Evolutionary conservation across 345 rosid species (phyloP), one percentile per base, ranked within the genome.

Genomic region (Melaleuca alternifolia): DNA sequence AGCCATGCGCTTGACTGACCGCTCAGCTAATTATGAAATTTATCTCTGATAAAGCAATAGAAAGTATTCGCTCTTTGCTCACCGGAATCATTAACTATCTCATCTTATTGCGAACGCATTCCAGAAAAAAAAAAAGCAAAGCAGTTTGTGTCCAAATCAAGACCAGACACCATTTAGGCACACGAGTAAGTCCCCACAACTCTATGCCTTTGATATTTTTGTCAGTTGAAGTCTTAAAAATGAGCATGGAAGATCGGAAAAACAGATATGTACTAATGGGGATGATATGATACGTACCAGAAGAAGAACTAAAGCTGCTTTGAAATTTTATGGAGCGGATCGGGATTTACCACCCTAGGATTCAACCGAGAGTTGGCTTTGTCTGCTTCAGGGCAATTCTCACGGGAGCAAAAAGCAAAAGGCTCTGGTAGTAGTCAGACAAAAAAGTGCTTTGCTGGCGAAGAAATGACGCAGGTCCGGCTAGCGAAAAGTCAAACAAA

Each of bases 361-460:
- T 26, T 15, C 0, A 28, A 57, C 33, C 65, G 0, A 57, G 33
- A 57, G 24, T n/a, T 12, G 33, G 65, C 7, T 57, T 57, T 26
- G 65, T 57, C 0, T 3, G 33, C 8, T 15, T 0, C 13, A 26
- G 65, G 26, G 16, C 30, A 26, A 57, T 57, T 57, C 26, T 57
- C 10, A 5, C 65, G 0, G 61, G n/a, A 0, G 15, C 33, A 57
- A 10, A 57, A 57, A 13, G n/a, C n/a, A n/a, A n/a, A n/a, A n/a
- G n/a, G n/a, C n/a, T n/a, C n/a, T n/a, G n/a, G n/a, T n/a, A n/a
- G n/a, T n/a, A n/a, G n/a, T n/a, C n/a, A n/a, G n/a, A n/a, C n/a
- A n/a, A n/a, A n/a, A n/a, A n/a, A n/a, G n/a, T n/a, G n/a, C n/a
- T 50, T 50, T 50, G 51, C 51, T 11, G 51, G 51, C 51, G 51